phyloP scores from a whole-genome alignment of 148 eudicot genomes.

The Silene latifolia region DNA sequence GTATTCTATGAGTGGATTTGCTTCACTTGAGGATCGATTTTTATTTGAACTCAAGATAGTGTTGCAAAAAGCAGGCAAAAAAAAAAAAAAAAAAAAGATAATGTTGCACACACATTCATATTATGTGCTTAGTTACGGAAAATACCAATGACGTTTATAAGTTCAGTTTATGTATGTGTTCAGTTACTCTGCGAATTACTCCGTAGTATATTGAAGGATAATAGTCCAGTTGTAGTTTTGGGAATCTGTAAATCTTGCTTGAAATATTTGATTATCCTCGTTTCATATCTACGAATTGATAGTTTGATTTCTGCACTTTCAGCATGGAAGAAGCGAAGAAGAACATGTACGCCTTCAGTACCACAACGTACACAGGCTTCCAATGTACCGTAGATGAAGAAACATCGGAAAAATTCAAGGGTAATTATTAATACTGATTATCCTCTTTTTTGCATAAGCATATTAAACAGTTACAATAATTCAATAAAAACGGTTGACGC shows the following conservation, averaged over 20 bases:
- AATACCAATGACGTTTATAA: too few species aligned
- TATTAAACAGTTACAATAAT: neutral
- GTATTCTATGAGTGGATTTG: neutral
- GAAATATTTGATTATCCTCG: neutral
- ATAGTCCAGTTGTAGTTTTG: neutral
- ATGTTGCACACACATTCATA: neutral
- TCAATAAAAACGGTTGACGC: too few species aligned
- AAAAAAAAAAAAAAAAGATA: too few species aligned
- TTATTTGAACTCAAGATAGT: neutral
- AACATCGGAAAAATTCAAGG: slow-evolving; percentile 88
- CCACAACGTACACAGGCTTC: slow-evolving; percentile 97
- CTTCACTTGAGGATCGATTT: neutral
- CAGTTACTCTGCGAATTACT: too few species aligned
- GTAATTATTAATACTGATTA: slow-evolving; percentile 25
- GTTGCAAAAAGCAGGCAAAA: too few species aligned
- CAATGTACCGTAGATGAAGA: slow-evolving; percentile 95
- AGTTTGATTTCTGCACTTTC: slow-evolving; percentile 16
- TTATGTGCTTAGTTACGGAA: neutral
- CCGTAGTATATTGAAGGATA: neutral
- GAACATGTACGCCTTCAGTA: slow-evolving; percentile 96
- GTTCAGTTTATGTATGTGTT: too few species aligned
- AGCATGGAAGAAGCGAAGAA: slow-evolving; percentile 97
- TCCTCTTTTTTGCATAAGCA: neutral
- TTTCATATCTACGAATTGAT: neutral
- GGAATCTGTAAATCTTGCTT: neutral